Evolutionary conservation across 805 yeast genomes (phyloP).

Genomic region (Nakazawaea pomicola): DNA sequence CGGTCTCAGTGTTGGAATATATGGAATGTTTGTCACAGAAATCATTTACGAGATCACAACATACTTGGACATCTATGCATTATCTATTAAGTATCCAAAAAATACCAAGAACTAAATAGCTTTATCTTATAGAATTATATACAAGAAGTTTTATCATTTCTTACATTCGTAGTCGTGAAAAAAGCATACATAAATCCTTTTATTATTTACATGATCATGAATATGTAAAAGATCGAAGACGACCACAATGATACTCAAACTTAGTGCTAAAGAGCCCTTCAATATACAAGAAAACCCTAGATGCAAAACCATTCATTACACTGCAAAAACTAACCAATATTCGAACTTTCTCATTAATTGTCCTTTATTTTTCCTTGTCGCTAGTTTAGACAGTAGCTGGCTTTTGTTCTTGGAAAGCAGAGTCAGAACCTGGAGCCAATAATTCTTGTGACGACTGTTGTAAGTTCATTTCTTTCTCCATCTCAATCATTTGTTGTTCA

Average conservation of each 20-base stretch:
- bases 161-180: too few species aligned
- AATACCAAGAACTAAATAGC: slow-evolving; percentile 20
- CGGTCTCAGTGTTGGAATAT: slow-evolving; percentile 63
- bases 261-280: too few species aligned
- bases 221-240: neutral
- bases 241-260: too few species aligned
- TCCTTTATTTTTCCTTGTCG: neutral
- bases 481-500: slow-evolving; percentile 89
- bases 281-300: neutral
- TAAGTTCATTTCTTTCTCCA: slow-evolving; percentile 86
- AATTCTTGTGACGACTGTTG: slow-evolving; percentile 76
- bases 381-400: slow-evolving; percentile 13
- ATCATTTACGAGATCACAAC: slow-evolving; percentile 75
- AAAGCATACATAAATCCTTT: too few species aligned
- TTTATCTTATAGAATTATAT: too few species aligned
- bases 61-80: slow-evolving; percentile 80
- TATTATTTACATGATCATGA: neutral
- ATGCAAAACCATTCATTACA: neutral
- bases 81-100: slow-evolving; percentile 76
- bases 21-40: slow-evolving; percentile 68
- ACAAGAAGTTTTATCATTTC: neutral
- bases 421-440: slow-evolving; percentile 62
- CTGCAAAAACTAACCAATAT: too few species aligned
- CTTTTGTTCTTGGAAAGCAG: slow-evolving; percentile 27
- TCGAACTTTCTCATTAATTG: too few species aligned